Percentiles rank a stretch among this genome's conserved stretches.
These are phyloP conservation scores for Brettanomyces bruxellensis DNA, from an alignment of 805 yeast genomes.

Conservation along the genomic window DNA sequence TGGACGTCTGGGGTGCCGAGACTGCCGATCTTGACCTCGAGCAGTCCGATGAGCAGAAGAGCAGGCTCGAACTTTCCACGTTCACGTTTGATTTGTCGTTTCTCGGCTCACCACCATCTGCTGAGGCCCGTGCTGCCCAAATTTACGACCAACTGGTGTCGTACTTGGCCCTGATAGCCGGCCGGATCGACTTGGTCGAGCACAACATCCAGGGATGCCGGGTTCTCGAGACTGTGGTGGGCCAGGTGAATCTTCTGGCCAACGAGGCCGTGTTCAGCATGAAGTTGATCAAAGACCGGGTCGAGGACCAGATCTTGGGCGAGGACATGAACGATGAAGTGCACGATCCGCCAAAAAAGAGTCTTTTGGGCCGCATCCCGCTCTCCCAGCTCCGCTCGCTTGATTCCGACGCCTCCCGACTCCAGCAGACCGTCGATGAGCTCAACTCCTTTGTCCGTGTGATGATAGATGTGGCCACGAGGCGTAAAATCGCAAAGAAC, in stretches of 20 bases:
- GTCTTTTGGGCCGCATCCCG: constrained; percentile 9
- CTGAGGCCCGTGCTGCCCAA: constrained; percentile 55
- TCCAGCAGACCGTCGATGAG: constrained; percentile 53
- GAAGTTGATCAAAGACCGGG: constrained; percentile 10
- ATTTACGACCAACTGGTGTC: constrained; percentile 49
- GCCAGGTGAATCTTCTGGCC: constrained; percentile 56
- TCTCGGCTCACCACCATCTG: constrained; percentile 47
- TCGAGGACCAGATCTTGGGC: constrained; percentile 11
- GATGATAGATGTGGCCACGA: constrained; percentile 33
- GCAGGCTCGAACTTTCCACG: constrained; percentile 1
- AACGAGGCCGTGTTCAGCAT: constrained; percentile 40
- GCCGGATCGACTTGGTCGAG: constrained; percentile 72
- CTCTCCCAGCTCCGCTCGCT: constrained; percentile 31
- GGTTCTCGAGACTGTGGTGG: constrained; percentile 53
- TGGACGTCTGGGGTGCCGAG: constrained; percentile 66
- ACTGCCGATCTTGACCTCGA: constrained; percentile 32
- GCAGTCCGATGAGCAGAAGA: constrained; percentile 10
- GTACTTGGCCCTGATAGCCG: constrained; percentile 59
- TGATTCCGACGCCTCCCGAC: constrained; percentile 30
- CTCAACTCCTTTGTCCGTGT: constrained; percentile 56
- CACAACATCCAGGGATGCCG: constrained; percentile 65
- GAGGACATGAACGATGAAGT: not conserved
- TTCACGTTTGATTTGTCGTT: constrained; percentile 30
- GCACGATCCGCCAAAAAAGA: not conserved
- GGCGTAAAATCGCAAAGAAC: constrained; percentile 10